Base-by-base conservation (phyloP, 202 grass and related monocot species). In the Hordeum pubiflorum region DNA sequence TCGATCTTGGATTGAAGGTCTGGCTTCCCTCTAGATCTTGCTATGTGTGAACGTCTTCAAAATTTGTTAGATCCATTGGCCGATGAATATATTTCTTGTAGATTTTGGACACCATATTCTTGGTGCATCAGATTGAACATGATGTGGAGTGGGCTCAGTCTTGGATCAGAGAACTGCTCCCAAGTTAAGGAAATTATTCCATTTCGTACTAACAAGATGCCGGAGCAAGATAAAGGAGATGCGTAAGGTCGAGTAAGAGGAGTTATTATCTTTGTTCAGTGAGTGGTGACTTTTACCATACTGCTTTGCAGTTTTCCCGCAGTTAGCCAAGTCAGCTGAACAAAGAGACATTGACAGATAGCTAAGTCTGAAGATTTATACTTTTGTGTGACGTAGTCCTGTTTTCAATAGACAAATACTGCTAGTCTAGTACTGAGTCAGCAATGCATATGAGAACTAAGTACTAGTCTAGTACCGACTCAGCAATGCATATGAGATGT, bases 281-380 rank as follows among this genome's bases (percentile, higher is more conserved):
- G 23, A 24, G 65, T 23, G 24, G 76, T 57, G 12, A 34, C 48
- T 64, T 80, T 33, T 85, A 44, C 46, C 54, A 33, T 55, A 17
- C 23, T 34, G 12, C 50, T 54, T 62, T 78, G 38, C n/a, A 50
- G 44, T 71, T 71, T 39, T 71, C 21, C 36, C 14, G 17, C 82
- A 74, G 61, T 68, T 64, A 50, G 67, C 13, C 31, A 82, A 50
- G 44, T 50, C 14, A 50, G 44, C 44, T 77, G 72, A 59, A 72
- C 50, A 14, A 68, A 59, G 67, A 59, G 7, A 50, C 32, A 9
- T 22, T n/a, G 79, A 7, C 22, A 32, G 27, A 41, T 37, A 86
- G 55, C 10, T 48, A n/a, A 54, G 37, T 69, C 62, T 75, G 71
- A 76, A 86, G 21, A 63, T 63, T 18, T 33, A 72, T 78, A 50